Conservation (phyloP, 208 protist genomes). For the Hexamita inflata region DNA sequence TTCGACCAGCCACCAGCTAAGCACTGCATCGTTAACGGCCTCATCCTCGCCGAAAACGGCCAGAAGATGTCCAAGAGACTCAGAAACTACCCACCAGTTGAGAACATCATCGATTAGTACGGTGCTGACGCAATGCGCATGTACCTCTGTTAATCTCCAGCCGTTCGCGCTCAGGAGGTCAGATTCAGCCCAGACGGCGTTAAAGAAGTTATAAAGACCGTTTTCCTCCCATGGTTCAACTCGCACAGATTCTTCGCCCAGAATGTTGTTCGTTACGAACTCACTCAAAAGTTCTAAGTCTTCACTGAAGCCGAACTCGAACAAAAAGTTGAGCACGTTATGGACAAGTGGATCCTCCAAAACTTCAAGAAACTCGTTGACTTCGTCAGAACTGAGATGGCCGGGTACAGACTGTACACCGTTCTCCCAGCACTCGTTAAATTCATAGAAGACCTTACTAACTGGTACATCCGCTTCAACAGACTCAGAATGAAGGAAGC, state of each 20-base stretch:
- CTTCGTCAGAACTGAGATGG: constrained; percentile 84
- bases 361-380: constrained; percentile 67
- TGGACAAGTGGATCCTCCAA: constrained; percentile 79
- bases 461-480: constrained; percentile 86
- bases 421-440: constrained; percentile 83
- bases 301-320: constrained; percentile 25
- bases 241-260: constrained; percentile 89
- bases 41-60: constrained; percentile 87
- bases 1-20: constrained; percentile 90
- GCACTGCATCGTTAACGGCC: constrained; percentile 96
- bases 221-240: constrained; percentile 94
- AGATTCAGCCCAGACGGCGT: constrained; percentile 77
- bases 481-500: constrained; percentile 17
- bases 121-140: constrained; percentile 94
- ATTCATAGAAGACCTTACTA: constrained; percentile 91
- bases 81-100: constrained; percentile 97
- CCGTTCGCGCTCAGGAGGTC: constrained; percentile 85
- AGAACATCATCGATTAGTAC: constrained; percentile 71
- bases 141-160: constrained; percentile 97
- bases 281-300: not conserved
- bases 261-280: constrained; percentile 62
- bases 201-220: constrained; percentile 78
- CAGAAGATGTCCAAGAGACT: constrained; percentile 98
- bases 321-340: not conserved
- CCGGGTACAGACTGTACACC: constrained; percentile 87